Evolutionary conservation across 2,329 filamentous ascomycete genomes (phyloP).

Genomic region (Calonectria hawksworthii): DNA sequence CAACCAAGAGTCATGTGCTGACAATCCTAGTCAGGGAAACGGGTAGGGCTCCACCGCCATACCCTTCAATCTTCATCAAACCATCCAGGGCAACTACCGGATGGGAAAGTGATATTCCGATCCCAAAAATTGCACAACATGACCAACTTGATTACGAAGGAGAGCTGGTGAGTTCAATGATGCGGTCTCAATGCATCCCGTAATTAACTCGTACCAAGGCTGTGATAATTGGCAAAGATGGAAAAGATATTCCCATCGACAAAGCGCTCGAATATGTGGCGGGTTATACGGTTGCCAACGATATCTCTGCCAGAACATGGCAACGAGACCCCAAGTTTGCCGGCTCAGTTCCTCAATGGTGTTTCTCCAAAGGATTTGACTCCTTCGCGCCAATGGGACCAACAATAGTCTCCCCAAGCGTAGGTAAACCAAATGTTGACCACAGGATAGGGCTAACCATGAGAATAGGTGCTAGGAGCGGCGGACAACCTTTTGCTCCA

Average conservation of each 20-base stretch:
- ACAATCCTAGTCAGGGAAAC: neutral
- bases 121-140: neutral
- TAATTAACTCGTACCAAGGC: neutral
- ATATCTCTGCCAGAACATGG: neutral
- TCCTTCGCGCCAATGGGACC: neutral
- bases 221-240: neutral
- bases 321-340: neutral
- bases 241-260: neutral
- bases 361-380: neutral
- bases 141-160: conserved; percentile 7
- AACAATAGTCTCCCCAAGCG: neutral
- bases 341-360: neutral
- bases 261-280: neutral
- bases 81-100: neutral
- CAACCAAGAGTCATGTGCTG: neutral
- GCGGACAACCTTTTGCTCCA: neutral
- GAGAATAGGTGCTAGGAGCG: neutral
- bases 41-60: neutral
- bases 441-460: neutral
- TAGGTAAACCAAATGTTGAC: neutral
- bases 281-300: neutral
- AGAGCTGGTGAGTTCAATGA: neutral
- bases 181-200: too few relatives aligned
- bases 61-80: neutral
- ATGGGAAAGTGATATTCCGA: neutral